A percentile compares a stretch with the other conserved stretches of the same genome.
phyloP scores from a whole-genome alignment of 208 protist genomes.

The Vickermania ingenoplastis region DNA sequence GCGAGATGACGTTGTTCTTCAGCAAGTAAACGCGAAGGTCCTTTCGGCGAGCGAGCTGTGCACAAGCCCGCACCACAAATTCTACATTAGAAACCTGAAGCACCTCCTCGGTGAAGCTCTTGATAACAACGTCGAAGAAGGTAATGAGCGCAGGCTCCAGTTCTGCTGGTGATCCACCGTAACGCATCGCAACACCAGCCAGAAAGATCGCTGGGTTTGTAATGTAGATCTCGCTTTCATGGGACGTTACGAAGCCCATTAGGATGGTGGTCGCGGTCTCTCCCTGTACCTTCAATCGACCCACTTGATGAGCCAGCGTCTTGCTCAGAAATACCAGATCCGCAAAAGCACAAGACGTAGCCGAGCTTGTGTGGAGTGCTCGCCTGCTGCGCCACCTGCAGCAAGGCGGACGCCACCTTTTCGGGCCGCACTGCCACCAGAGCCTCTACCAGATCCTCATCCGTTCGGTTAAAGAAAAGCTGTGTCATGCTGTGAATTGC shows the following conservation, averaged over 20 bases:
- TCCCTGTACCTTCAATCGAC: slow-evolving; percentile 25
- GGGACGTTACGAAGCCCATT: slow-evolving; percentile 26
- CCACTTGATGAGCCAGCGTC: slow-evolving; percentile 41
- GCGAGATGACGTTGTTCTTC: slow-evolving; percentile 39
- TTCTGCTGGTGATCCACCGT: slow-evolving; percentile 27
- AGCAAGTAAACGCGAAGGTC: slow-evolving; percentile 65
- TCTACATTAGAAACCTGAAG: slow-evolving; percentile 51
- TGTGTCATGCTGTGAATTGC: slow-evolving; percentile 60
- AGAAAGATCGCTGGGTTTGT: slow-evolving; percentile 69
- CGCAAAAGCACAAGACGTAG: slow-evolving; percentile 69
- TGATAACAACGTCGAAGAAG: slow-evolving; percentile 49
- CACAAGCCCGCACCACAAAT: slow-evolving; percentile 69
- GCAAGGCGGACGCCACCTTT: slow-evolving; percentile 42
- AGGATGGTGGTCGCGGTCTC: slow-evolving; percentile 36
- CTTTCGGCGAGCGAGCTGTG: slow-evolving; percentile 68
- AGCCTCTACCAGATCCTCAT: slow-evolving; percentile 37
- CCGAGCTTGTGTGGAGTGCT: slow-evolving; percentile 43
- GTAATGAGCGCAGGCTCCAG: slow-evolving; percentile 34
- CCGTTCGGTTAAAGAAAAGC: slow-evolving; percentile 55
- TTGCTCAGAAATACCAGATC: slow-evolving; percentile 45
- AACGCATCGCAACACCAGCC: slow-evolving; percentile 53
- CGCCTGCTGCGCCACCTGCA: slow-evolving; percentile 29
- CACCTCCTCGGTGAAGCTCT: slow-evolving; percentile 42
- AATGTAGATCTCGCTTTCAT: slow-evolving; percentile 39
- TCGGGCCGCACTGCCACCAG: slow-evolving; percentile 49